phyloP scores from a whole-genome alignment of 2,329 filamentous ascomycete genomes.

The Pleoardoris graminearum region DNA sequence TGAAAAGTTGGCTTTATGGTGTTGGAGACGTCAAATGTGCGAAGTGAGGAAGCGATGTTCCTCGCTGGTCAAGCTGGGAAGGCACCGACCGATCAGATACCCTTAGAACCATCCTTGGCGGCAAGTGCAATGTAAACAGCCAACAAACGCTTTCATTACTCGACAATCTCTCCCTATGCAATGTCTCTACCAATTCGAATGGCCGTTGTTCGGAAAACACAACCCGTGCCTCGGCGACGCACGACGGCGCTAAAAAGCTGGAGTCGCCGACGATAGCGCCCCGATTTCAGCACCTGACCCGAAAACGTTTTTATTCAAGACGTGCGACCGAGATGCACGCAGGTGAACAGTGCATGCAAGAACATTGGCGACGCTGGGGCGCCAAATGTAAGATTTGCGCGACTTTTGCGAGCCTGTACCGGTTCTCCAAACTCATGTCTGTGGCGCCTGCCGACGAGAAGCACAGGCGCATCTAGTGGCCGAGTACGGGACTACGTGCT shows the following conservation, averaged over 20 bases:
- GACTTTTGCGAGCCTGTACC: constrained; percentile 28
- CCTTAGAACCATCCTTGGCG: too few relatives aligned
- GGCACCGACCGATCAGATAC: too few relatives aligned
- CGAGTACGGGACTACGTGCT: constrained; percentile 17
- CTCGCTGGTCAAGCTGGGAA: too few relatives aligned
- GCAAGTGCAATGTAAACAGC: too few relatives aligned
- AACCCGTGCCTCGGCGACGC: too few relatives aligned
- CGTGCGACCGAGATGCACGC: constrained; percentile 4
- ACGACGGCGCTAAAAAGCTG: not conserved
- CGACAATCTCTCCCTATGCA: too few relatives aligned
- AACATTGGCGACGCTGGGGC: constrained; percentile 7
- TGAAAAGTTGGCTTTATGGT: too few relatives aligned
- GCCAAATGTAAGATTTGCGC: constrained; percentile 20
- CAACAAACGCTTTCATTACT: too few relatives aligned
- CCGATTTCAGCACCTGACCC: constrained; percentile 7
- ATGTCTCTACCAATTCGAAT: too few relatives aligned
- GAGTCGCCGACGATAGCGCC: constrained; percentile 8
- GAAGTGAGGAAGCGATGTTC: too few relatives aligned
- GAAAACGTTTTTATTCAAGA: not conserved
- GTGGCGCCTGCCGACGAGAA: constrained; percentile 10
- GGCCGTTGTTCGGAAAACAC: too few relatives aligned
- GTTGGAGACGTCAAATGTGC: too few relatives aligned
- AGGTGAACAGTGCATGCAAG: constrained; percentile 11
- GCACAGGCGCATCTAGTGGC: constrained; percentile 1
- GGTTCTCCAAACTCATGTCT: constrained; percentile 11